Evolutionary conservation across 2,329 filamentous ascomycete genomes (phyloP).

Genomic region (Neofusicoccum ribis): DNA sequence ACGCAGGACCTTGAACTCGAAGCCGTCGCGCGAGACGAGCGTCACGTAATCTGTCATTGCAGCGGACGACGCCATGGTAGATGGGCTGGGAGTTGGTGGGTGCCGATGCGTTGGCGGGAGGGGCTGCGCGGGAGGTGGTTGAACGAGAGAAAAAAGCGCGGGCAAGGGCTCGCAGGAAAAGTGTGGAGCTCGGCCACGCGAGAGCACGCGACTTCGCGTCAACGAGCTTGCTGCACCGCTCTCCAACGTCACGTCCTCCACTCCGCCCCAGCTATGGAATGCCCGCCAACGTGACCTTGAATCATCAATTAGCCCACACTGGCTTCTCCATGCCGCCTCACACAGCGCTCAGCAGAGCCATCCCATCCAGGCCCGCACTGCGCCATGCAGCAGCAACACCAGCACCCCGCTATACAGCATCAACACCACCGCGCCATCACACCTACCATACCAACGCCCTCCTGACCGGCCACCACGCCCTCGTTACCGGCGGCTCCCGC

Average conservation of each 20-base stretch:
- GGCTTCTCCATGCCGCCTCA: neutral
- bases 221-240: neutral
- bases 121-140: neutral
- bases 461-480: slow-evolving; percentile 26
- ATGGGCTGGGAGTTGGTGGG: neutral
- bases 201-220: slow-evolving; percentile 15
- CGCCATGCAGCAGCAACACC: neutral
- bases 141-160: neutral
- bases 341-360: neutral
- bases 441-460: neutral
- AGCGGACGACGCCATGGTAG: slow-evolving; percentile 5
- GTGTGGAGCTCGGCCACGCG: slow-evolving; percentile 8
- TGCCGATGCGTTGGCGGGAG: neutral
- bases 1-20: slow-evolving; percentile 73
- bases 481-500: slow-evolving; percentile 41
- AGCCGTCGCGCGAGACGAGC: slow-evolving; percentile 72
- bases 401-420: neutral
- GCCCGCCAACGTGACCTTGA: neutral
- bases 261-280: too few relatives aligned
- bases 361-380: neutral
- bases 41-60: slow-evolving; percentile 67
- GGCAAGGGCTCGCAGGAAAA: neutral
- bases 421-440: neutral
- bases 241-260: too few relatives aligned
- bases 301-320: neutral